These are phyloP conservation scores for Neurospora tetraspora DNA, from an alignment of 495 filamentous ascomycete genomes.

Conservation along the genomic window DNA sequence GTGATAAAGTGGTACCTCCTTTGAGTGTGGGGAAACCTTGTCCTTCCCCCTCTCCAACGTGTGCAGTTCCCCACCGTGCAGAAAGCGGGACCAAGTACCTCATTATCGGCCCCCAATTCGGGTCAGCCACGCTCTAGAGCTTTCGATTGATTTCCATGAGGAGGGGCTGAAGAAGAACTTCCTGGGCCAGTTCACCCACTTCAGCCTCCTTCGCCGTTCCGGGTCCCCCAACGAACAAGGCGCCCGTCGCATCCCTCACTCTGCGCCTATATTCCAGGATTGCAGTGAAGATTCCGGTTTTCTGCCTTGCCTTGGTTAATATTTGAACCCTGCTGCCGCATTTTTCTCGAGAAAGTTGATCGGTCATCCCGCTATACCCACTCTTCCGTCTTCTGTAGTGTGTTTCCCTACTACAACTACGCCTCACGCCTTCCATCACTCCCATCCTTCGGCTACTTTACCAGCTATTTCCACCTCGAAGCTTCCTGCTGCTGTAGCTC, in stretches of 20 bases:
- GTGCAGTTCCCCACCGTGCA: background rate
- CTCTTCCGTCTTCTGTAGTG: background rate
- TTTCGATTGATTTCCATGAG: constrained; percentile 29
- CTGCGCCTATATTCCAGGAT: background rate
- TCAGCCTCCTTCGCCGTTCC: background rate
- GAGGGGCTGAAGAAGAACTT: constrained; percentile 21
- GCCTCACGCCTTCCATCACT: background rate
- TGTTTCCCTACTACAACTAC: background rate
- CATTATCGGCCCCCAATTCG: constrained; percentile 9
- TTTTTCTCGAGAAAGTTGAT: background rate
- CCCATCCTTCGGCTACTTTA: background rate
- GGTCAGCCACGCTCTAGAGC: constrained; percentile 26
- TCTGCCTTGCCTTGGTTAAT: background rate
- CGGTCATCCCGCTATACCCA: background rate
- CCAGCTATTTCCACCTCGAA: background rate
- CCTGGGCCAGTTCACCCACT: background rate
- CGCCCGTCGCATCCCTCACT: background rate
- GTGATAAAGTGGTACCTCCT: constrained; percentile 8
- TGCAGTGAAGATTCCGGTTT: background rate
- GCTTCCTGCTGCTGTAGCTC: background rate
- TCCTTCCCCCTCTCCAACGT: background rate
- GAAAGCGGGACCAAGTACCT: constrained; percentile 3
- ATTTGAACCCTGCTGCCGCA: background rate
- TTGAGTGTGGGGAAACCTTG: background rate
- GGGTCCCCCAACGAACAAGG: background rate